Conservation (phyloP, 1,139 yeast species). For the Suhomyces chickasaworum region DNA sequence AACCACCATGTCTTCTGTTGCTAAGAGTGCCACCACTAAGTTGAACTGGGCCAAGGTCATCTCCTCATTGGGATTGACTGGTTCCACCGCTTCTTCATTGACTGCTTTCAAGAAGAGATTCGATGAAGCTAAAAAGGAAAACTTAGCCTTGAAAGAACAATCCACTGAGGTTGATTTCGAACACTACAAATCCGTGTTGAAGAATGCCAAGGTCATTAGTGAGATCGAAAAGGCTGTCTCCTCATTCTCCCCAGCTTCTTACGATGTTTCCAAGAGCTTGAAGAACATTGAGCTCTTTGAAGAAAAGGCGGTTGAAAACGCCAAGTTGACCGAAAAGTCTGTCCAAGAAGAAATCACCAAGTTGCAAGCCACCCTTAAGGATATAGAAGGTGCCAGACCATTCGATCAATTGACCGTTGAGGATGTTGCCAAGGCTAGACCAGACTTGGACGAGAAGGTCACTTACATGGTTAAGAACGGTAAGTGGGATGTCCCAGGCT, state of each 20-base stretch:
- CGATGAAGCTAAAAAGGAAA: constrained; percentile 91
- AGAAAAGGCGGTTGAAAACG: constrained; percentile 93
- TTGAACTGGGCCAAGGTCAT: constrained; percentile 94
- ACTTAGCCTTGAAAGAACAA: constrained; percentile 69
- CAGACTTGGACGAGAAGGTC: constrained; percentile 96
- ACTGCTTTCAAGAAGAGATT: constrained; percentile 96
- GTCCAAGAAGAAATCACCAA: constrained; percentile 85
- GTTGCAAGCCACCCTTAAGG: constrained; percentile 83
- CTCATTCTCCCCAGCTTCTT: constrained; percentile 77
- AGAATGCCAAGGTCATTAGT: constrained; percentile 77
- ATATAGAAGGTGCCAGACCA: constrained; percentile 96
- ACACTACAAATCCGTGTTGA: constrained; percentile 75
- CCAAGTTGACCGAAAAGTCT: constrained; percentile 87
- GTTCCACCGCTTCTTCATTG: constrained; percentile 84
- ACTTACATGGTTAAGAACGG: constrained; percentile 94
- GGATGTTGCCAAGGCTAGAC: constrained; percentile 92
- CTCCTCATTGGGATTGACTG: constrained; percentile 87
- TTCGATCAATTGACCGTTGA: constrained; percentile 95
- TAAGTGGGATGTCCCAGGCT: constrained; percentile 98
- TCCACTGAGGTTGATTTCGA: constrained; percentile 78
- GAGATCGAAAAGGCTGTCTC: constrained; percentile 79
- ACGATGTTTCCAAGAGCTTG: constrained; percentile 86
- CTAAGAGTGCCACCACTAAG: constrained; percentile 78
- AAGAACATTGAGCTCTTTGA: constrained; percentile 93
- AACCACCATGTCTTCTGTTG: constrained; percentile 45